Conservation (phyloP, 2,329 filamentous ascomycete genomes). For the Elsinoe necatrix region DNA sequence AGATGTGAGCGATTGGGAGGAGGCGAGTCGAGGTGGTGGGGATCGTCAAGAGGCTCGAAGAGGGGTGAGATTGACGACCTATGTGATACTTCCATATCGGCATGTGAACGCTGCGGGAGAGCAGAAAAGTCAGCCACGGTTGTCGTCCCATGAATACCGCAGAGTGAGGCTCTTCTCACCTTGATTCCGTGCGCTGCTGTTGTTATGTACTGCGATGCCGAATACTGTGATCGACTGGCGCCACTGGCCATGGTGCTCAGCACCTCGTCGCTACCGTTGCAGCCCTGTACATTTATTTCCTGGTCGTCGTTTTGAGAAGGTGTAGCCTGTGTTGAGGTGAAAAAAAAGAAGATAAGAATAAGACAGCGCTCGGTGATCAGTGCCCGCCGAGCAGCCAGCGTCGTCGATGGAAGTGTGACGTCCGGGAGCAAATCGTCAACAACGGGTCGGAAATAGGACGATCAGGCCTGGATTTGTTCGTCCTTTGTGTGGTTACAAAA, state of each 20-base stretch:
- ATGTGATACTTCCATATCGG: conserved; percentile 19
- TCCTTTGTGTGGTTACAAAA: conserved; percentile 7
- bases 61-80: conserved; percentile 20
- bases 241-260: conserved; percentile 15
- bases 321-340: not conserved
- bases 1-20: conserved; percentile 24
- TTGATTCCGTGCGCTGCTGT: conserved; percentile 15
- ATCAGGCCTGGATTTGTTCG: conserved; percentile 2
- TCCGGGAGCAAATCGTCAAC: conserved; percentile 11
- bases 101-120: conserved; percentile 17
- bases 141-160: not conserved
- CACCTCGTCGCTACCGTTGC: not conserved
- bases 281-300: not conserved
- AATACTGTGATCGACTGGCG: not conserved
- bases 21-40: conserved; percentile 27
- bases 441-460: conserved; percentile 8
- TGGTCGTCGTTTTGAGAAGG: not conserved
- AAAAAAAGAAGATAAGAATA: not conserved
- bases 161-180: conserved; percentile 7
- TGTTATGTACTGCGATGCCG: not conserved
- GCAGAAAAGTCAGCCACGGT: conserved; percentile 1
- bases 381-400: not conserved
- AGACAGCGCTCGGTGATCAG: conserved; percentile 3
- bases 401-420: conserved; percentile 7
- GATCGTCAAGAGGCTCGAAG: conserved; percentile 25